Evolutionary conservation across 108 stramenopile species (phyloP), one percentile per base, ranked within the genome.

Genomic region (Discostella pseudostelligera): DNA sequence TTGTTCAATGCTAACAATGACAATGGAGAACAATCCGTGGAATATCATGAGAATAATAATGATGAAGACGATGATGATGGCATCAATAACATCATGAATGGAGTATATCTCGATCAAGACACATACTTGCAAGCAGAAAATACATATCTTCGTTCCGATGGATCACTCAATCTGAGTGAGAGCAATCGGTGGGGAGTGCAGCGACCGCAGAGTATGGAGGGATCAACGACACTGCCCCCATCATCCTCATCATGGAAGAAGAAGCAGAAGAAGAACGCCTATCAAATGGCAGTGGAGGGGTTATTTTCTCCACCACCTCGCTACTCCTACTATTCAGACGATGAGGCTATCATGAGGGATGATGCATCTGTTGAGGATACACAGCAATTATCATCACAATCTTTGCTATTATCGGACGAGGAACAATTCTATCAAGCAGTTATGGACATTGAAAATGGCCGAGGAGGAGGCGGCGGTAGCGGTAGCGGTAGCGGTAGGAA

Each of bases 291-390:
- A 45, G 67, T 37, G 37, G 56, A 51, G 40, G 57, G 59, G 1
- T 45, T 76, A 17, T 62, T 76, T 43, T 53, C 67, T 0, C 69
- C 59, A 24, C 29, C 56, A 24, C 62, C 67, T 3, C 59, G 56
- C 39, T 67, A 75, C 40, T 62, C 54, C 20, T 56, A 62, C 10
- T 11, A 72, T 32, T 13, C 59, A 24, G 46, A 62, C 24, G 25
- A n/a, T n/a, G n/a, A n/a, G n/a, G n/a, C n/a, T n/a, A n/a, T n/a
- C n/a, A n/a, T n/a, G n/a, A n/a, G 64, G 13, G 28, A 45, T 32
- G 21, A 43, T 39, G 19, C 44, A 6, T 3, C 3, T 29, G 40
- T 43, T 29, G n/a, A 43, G 25, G 43, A 40, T 37, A 25, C 7
- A 2, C 47, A 39, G n/a, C 49, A 0, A 40, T 2, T 56, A 21